These are phyloP conservation scores for Polyporus arcularius DNA, from an alignment of 768 basidiomycete genomes.

Conservation along the genomic window DNA sequence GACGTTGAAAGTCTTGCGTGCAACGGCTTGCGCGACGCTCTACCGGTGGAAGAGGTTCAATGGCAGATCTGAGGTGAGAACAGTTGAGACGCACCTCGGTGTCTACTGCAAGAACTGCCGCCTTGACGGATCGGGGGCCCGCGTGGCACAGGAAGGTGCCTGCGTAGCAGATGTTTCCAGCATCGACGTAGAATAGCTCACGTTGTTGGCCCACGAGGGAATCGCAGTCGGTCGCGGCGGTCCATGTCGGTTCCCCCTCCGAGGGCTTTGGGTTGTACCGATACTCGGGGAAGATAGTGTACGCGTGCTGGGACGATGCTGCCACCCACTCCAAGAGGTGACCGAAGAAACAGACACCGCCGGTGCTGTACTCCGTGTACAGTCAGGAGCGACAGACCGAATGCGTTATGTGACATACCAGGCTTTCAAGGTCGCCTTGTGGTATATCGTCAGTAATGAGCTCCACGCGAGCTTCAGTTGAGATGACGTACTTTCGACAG, in stretches of 20 bases:
- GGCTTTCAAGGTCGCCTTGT: background rate
- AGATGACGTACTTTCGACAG: background rate
- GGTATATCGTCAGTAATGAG: background rate
- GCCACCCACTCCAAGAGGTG: slow-evolving; percentile 1
- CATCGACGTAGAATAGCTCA: slow-evolving; percentile 13
- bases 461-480: background rate
- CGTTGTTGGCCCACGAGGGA: slow-evolving; percentile 8
- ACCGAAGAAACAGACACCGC: slow-evolving; percentile 8
- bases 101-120: background rate
- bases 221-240: background rate
- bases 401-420: background rate
- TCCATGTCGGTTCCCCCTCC: background rate
- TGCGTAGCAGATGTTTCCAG: slow-evolving; percentile 4
- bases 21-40: background rate
- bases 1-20: background rate
- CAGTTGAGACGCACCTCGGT: background rate
- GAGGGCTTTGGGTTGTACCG: background rate
- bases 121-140: background rate
- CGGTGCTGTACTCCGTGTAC: background rate
- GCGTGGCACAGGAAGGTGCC: slow-evolving; percentile 18
- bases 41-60: background rate
- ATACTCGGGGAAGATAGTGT: background rate
- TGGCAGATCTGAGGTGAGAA: background rate
- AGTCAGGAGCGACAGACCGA: background rate
- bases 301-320: slow-evolving; percentile 6